phyloP scores from a whole-genome alignment of 1,284 basidiomycete genomes.

The Ustilago lituana region DNA sequence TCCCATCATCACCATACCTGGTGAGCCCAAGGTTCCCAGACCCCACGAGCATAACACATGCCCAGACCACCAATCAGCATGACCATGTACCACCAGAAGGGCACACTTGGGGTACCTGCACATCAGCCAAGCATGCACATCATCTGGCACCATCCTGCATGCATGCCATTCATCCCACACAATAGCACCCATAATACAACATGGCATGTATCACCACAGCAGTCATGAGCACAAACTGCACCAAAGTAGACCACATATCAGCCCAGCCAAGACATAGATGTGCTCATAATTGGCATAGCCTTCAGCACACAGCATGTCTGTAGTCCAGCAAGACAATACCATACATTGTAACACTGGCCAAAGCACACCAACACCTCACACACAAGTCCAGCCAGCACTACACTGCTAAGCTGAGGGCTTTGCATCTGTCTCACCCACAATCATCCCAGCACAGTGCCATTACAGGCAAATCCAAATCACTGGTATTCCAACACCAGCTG shows the following conservation, averaged over 20 bases:
- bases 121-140: conserved; percentile 87
- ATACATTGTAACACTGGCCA: conserved; percentile 52
- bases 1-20: too few species aligned
- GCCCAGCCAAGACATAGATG: conserved; percentile 52
- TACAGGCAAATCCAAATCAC: conserved; percentile 2
- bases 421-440: neutral
- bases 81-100: conserved; percentile 70
- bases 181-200: conserved; percentile 53
- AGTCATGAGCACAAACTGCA: conserved; percentile 78
- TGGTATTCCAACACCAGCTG: conserved; percentile 10
- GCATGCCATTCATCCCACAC: conserved; percentile 79
- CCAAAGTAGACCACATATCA: conserved; percentile 76
- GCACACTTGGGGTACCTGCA: conserved; percentile 79
- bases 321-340: conserved; percentile 31
- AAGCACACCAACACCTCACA: conserved; percentile 53
- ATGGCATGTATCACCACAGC: conserved; percentile 76
- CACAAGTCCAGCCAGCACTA: conserved; percentile 54
- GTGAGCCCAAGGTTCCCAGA: too few species aligned
- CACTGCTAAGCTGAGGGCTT: conserved; percentile 68
- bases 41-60: too few species aligned
- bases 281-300: conserved; percentile 53
- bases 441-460: neutral
- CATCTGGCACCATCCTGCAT: conserved; percentile 77
- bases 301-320: conserved; percentile 29
- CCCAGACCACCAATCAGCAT: conserved; percentile 74